These are phyloP conservation scores for Periconia sp. DNA, from an alignment of 2,329 filamentous ascomycete species.

Conservation along the genomic window DNA sequence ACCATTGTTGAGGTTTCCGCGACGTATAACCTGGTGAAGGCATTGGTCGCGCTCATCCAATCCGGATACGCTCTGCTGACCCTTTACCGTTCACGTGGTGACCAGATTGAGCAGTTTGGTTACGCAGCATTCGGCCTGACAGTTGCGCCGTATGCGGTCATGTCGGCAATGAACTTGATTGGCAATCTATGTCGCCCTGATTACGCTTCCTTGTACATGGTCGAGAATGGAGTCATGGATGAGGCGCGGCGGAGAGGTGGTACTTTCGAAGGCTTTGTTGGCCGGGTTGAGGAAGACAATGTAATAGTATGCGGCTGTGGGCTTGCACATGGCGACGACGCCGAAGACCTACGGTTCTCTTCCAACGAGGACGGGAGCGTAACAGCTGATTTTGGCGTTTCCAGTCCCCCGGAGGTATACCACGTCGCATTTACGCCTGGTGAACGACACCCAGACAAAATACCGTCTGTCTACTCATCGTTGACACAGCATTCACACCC, in stretches of 20 bases:
- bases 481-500: neutral
- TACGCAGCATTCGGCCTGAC: conserved; percentile 46
- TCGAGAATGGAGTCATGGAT: conserved; percentile 32
- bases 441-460: neutral
- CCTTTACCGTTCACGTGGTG: conserved; percentile 33
- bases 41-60: conserved; percentile 34
- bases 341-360: conserved; percentile 12
- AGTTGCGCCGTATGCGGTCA: conserved; percentile 42
- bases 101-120: conserved; percentile 39
- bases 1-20: conserved; percentile 20
- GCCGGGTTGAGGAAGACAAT: conserved; percentile 14
- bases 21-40: conserved; percentile 29
- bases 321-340: conserved; percentile 2
- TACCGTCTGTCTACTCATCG: conserved; percentile 1
- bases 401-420: neutral
- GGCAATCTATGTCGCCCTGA: conserved; percentile 30
- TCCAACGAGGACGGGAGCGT: neutral
- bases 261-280: conserved; percentile 30
- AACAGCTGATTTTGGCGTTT: neutral
- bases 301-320: conserved; percentile 5
- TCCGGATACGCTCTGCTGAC: conserved; percentile 31
- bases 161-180: conserved; percentile 46
- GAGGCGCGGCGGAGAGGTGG: conserved; percentile 31
- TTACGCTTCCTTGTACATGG: conserved; percentile 38
- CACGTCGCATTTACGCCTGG: neutral